These are phyloP conservation scores for Entomophthora muscae DNA, from an alignment of 371 early-diverging fungal species.

Conservation along the genomic window DNA sequence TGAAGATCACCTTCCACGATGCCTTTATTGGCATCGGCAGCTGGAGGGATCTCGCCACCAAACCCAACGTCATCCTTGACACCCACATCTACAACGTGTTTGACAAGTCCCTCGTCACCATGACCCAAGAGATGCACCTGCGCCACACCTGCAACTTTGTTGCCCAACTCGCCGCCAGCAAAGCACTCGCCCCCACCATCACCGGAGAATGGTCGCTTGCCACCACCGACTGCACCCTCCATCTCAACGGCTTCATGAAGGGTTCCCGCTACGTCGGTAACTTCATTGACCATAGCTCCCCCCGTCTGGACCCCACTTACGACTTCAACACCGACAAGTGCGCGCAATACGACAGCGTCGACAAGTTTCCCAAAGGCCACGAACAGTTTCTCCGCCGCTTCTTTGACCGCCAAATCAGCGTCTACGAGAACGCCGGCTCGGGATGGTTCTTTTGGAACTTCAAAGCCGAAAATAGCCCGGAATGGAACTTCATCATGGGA, in stretches of 20 bases:
- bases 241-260: background rate
- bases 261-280: conserved; percentile 17
- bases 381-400: conserved; percentile 16
- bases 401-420: conserved; percentile 29
- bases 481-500: conserved; percentile 48
- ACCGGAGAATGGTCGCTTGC: conserved; percentile 59
- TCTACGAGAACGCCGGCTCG: conserved; percentile 23
- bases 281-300: background rate
- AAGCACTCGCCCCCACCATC: conserved; percentile 29
- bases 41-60: background rate
- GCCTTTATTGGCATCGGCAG: conserved; percentile 1
- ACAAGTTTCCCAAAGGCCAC: background rate
- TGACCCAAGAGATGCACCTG: conserved; percentile 11
- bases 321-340: background rate
- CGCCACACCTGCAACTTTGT: conserved; percentile 9
- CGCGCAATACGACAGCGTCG: background rate
- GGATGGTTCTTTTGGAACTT: conserved; percentile 75
- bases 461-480: conserved; percentile 50
- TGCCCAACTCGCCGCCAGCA: conserved; percentile 9
- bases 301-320: background rate
- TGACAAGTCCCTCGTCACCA: conserved; percentile 15
- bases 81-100: conserved; percentile 32
- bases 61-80: conserved; percentile 14
- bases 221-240: conserved; percentile 43
- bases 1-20: conserved; percentile 6